phyloP scores from a whole-genome alignment of 495 filamentous ascomycete species.

The Zalerion maritima region DNA sequence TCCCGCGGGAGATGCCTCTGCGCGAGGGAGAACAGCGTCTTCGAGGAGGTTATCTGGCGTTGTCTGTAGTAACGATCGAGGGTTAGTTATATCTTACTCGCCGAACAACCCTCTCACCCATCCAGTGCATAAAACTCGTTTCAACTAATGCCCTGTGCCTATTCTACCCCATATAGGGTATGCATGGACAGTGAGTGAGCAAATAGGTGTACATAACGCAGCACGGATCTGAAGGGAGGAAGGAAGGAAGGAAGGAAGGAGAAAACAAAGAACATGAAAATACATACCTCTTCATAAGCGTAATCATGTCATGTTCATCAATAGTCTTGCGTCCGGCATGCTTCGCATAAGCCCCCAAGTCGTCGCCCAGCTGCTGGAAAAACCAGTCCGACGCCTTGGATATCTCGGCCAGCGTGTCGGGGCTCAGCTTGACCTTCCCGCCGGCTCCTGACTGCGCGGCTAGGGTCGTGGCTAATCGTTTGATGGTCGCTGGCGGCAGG shows the following conservation, averaged over 20 bases:
- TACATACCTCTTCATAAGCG: conserved; percentile 66
- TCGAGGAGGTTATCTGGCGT: conserved; percentile 55
- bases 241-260: conserved; percentile 11
- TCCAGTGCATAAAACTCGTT: conserved; percentile 2
- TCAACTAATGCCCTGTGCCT: too few relatives aligned
- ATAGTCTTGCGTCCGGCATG: conserved; percentile 77
- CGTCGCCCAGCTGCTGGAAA: conserved; percentile 71
- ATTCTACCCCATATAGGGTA: too few relatives aligned
- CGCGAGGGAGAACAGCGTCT: conserved; percentile 69
- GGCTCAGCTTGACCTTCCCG: conserved; percentile 48
- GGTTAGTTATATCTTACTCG: too few relatives aligned
- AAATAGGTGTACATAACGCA: too few relatives aligned
- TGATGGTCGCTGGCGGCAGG: conserved; percentile 54
- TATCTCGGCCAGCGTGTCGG: conserved; percentile 57
- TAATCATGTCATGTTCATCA: conserved; percentile 68
- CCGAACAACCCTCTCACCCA: too few relatives aligned
- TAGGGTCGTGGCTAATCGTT: conserved; percentile 60
- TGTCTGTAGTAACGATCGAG: conserved; percentile 55
- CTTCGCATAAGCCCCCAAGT: conserved; percentile 62
- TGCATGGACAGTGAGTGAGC: too few relatives aligned
- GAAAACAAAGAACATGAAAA: conserved; percentile 12
- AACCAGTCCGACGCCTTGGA: conserved; percentile 75
- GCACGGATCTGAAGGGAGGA: conserved; percentile 1
- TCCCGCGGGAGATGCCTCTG: conserved; percentile 71
- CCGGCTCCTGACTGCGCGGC: conserved; percentile 41